These are phyloP conservation scores for Fusarium avenaceum DNA, from an alignment of 2,329 filamentous ascomycete genomes.

Conservation along the genomic window DNA sequence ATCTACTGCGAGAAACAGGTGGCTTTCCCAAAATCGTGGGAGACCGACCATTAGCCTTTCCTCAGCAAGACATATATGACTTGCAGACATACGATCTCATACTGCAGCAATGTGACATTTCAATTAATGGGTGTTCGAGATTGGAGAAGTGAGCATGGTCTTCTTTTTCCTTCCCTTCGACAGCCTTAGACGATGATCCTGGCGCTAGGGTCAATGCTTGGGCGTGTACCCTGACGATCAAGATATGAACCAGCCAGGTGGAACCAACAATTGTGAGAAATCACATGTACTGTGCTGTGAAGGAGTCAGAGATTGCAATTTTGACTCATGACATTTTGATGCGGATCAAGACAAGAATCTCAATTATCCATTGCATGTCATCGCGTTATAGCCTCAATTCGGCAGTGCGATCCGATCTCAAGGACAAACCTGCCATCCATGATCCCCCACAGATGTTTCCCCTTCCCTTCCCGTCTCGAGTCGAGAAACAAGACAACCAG, in stretches of 20 bases:
- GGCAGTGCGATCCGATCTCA: conserved; percentile 45
- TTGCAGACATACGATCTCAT: conserved; percentile 45
- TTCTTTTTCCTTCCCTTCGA: conserved; percentile 18
- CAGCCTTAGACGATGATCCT: conserved; percentile 37
- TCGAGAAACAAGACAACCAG: conserved; percentile 17
- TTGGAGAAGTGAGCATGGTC: background rate
- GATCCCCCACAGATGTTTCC: conserved; percentile 41
- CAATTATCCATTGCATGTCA: conserved; percentile 20
- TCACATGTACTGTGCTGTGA: conserved; percentile 34
- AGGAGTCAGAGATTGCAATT: conserved; percentile 29
- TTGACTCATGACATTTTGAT: conserved; percentile 17
- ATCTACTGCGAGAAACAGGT: conserved; percentile 23
- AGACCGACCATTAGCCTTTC: conserved; percentile 14
- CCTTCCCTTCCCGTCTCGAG: conserved; percentile 21
- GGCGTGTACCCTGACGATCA: conserved; percentile 40
- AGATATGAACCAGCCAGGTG: conserved; percentile 35
- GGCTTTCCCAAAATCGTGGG: conserved; percentile 41
- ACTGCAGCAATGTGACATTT: conserved; percentile 42
- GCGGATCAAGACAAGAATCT: conserved; percentile 3
- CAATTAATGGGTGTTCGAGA: conserved; percentile 22
- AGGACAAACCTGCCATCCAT: conserved; percentile 35
- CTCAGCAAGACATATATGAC: conserved; percentile 44
- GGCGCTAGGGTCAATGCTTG: conserved; percentile 37
- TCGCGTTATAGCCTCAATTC: conserved; percentile 34
- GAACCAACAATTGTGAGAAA: conserved; percentile 34